Percentiles rank a stretch among this genome's conserved stretches.
These are phyloP conservation scores for Tricholomella constricta DNA, from an alignment of 768 basidiomycete species.

Conservation along the genomic window DNA sequence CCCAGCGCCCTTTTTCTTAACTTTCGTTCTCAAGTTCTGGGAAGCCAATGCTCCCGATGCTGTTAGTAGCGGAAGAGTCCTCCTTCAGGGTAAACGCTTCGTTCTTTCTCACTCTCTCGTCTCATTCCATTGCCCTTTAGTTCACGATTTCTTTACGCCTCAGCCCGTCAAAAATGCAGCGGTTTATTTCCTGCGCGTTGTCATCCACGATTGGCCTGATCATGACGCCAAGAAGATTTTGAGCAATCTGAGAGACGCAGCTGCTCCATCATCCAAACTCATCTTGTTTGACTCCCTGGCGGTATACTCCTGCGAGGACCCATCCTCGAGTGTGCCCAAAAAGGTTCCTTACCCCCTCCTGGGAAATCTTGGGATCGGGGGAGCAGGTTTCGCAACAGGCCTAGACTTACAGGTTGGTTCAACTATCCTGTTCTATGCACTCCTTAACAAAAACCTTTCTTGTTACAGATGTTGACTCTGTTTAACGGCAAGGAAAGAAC, in stretches of 20 bases:
- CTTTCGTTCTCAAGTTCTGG: slow-evolving; percentile 24
- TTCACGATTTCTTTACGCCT: slow-evolving; percentile 33
- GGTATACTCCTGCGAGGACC: slow-evolving; percentile 16
- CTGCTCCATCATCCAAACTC: slow-evolving; percentile 22
- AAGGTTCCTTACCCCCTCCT: slow-evolving; percentile 26
- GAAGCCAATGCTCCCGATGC: slow-evolving; percentile 25
- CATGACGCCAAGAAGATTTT: slow-evolving; percentile 26
- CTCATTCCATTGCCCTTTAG: slow-evolving; percentile 9
- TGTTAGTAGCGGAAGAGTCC: slow-evolving; percentile 23
- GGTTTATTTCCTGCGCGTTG: slow-evolving; percentile 28
- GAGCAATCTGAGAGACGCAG: slow-evolving; percentile 24
- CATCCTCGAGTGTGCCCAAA: slow-evolving; percentile 1
- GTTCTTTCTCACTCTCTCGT: not conserved
- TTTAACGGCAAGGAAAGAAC: not conserved
- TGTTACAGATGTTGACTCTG: not conserved
- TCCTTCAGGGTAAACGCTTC: slow-evolving; percentile 25
- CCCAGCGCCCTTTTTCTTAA: not conserved
- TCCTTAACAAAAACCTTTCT: too few relatives aligned
- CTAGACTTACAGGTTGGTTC: slow-evolving; percentile 32
- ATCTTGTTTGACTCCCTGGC: slow-evolving; percentile 26
- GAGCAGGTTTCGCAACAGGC: slow-evolving; percentile 14
- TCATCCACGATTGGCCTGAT: slow-evolving; percentile 36
- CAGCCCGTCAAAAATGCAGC: slow-evolving; percentile 28
- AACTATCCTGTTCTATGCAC: too few relatives aligned
- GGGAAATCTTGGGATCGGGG: slow-evolving; percentile 25